A percentile compares a stretch with the other conserved stretches of the same genome.
phyloP scores from a whole-genome alignment of 2,329 filamentous ascomycete species.

The Venturia pyrina region DNA sequence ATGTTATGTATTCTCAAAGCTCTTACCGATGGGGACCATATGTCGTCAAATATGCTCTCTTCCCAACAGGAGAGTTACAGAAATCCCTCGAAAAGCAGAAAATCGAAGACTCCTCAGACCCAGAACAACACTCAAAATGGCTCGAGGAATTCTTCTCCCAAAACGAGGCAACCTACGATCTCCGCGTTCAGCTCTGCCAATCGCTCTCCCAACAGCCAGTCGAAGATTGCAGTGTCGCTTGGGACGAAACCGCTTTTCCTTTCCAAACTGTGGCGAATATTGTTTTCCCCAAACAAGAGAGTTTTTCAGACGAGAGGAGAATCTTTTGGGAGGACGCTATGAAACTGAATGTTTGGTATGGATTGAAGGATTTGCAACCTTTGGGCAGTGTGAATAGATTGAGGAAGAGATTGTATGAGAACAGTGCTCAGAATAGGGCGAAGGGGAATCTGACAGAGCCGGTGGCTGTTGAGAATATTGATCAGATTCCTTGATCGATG shows the following conservation, averaged over 20 bases:
- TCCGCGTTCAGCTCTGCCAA: slow-evolving; percentile 38
- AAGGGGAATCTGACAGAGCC: neutral
- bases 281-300: slow-evolving; percentile 32
- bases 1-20: slow-evolving; percentile 35
- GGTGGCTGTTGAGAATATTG: neutral
- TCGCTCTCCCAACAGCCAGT: slow-evolving; percentile 37
- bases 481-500: neutral
- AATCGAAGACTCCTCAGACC: slow-evolving; percentile 16
- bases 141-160: slow-evolving; percentile 29
- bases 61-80: slow-evolving; percentile 32
- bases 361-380: slow-evolving; percentile 31
- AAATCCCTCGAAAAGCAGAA: slow-evolving; percentile 31
- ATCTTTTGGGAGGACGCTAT: slow-evolving; percentile 36
- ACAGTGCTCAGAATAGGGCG: neutral
- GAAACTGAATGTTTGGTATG: slow-evolving; percentile 33
- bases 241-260: slow-evolving; percentile 38
- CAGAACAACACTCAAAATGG: slow-evolving; percentile 19
- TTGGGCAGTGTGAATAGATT: slow-evolving; percentile 31
- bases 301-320: slow-evolving; percentile 30
- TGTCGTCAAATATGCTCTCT: slow-evolving; percentile 38
- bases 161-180: slow-evolving; percentile 33
- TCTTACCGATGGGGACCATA: slow-evolving; percentile 40
- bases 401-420: slow-evolving; percentile 18
- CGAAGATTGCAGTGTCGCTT: slow-evolving; percentile 34
- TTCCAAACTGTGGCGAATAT: slow-evolving; percentile 37